phyloP scores from a whole-genome alignment of 2,329 filamentous ascomycete species.

The Calonectria naviculata region DNA sequence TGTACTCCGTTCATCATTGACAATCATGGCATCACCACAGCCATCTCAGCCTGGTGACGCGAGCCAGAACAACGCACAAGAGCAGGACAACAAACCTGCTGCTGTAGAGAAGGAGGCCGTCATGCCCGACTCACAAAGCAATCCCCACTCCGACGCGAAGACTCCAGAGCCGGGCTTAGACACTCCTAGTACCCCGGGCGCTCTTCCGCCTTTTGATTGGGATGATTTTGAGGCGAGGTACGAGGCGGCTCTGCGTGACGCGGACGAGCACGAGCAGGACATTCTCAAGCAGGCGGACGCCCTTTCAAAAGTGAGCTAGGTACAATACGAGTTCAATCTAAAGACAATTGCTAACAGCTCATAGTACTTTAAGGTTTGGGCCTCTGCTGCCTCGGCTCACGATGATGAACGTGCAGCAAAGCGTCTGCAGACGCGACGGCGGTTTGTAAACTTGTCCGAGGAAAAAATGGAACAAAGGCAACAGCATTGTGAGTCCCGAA shows the following conservation, averaged over 20 bases:
- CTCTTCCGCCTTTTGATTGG: constrained; percentile 77
- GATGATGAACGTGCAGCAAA: constrained; percentile 84
- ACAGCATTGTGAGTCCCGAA: constrained; percentile 75
- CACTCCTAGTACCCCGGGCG: constrained; percentile 62
- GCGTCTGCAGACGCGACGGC: constrained; percentile 82
- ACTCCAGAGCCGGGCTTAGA: constrained; percentile 53
- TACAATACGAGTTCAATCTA: constrained; percentile 59
- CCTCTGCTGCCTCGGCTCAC: constrained; percentile 74
- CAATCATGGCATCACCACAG: constrained; percentile 29
- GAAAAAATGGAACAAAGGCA: constrained; percentile 78
- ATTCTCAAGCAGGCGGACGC: constrained; percentile 75
- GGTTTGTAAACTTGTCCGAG: constrained; percentile 81
- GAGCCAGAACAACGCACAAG: constrained; percentile 24
- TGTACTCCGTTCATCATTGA: background rate
- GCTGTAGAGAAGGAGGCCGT: constrained; percentile 27
- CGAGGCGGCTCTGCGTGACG: constrained; percentile 70
- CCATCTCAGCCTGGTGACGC: constrained; percentile 28
- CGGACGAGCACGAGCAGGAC: constrained; percentile 71
- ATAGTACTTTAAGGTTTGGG: constrained; percentile 86
- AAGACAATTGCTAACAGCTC: constrained; percentile 52
- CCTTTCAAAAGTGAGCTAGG: constrained; percentile 69
- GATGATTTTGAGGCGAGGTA: constrained; percentile 79
- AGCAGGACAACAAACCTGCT: constrained; percentile 24
- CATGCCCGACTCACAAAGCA: constrained; percentile 35
- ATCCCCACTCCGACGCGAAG: constrained; percentile 36